Conservation (phyloP, 2,329 filamentous ascomycete genomes). For the Fusarium buxicola region DNA sequence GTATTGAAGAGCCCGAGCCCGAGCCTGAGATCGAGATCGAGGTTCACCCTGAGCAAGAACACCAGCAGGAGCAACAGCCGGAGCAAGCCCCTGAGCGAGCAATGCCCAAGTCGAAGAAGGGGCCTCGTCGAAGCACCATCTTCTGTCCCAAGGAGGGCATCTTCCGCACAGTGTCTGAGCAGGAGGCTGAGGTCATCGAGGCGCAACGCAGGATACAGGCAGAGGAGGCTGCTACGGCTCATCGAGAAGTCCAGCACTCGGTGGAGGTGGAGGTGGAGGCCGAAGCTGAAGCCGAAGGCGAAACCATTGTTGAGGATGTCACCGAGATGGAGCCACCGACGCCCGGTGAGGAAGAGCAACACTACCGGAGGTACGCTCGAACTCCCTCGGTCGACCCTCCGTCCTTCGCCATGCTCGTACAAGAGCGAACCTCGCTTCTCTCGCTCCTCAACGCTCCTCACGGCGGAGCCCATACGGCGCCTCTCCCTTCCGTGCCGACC, state of each 20-base stretch:
- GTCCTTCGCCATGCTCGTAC: slow-evolving; percentile 64
- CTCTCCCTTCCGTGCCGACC: slow-evolving; percentile 55
- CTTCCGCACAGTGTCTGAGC: slow-evolving; percentile 69
- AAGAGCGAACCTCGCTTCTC: slow-evolving; percentile 68
- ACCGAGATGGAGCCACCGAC: slow-evolving; percentile 48
- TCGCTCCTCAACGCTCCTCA: slow-evolving; percentile 71
- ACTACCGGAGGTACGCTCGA: slow-evolving; percentile 61
- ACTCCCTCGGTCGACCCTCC: slow-evolving; percentile 73
- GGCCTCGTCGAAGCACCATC: slow-evolving; percentile 63
- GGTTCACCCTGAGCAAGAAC: slow-evolving; percentile 8
- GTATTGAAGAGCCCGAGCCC: slow-evolving; percentile 35
- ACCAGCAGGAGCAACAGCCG: slow-evolving; percentile 42
- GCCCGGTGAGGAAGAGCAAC: slow-evolving; percentile 48
- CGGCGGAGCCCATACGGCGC: slow-evolving; percentile 48
- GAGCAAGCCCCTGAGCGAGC: slow-evolving; percentile 32
- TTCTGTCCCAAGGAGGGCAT: slow-evolving; percentile 73
- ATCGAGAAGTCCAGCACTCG: slow-evolving; percentile 19
- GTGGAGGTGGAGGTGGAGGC: slow-evolving; percentile 29
- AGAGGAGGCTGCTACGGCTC: slow-evolving; percentile 22
- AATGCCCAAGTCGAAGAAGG: slow-evolving; percentile 51
- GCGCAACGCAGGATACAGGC: slow-evolving; percentile 45
- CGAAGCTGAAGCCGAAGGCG: slow-evolving; percentile 27
- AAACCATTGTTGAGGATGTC: slow-evolving; percentile 34
- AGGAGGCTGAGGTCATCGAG: slow-evolving; percentile 61
- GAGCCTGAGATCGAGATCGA: slow-evolving; percentile 15